phyloP scores from a whole-genome alignment of 2,329 filamentous ascomycete genomes.

The Nannizziopsis barbatae region DNA sequence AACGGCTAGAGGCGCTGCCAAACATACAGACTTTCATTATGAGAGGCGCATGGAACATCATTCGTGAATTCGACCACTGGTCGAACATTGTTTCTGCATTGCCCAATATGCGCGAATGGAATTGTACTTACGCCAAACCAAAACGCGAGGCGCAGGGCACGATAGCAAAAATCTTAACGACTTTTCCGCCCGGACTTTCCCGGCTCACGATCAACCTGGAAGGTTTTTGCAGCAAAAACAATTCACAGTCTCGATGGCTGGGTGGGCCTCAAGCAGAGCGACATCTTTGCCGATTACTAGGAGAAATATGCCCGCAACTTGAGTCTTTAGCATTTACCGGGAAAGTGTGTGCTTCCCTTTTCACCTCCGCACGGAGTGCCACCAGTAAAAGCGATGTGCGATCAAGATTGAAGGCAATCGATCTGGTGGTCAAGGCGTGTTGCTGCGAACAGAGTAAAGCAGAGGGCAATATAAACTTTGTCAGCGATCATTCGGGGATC shows the following conservation, averaged over 20 bases:
- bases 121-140: conserved; percentile 52
- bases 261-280: conserved; percentile 39
- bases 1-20: conserved; percentile 39
- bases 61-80: conserved; percentile 54
- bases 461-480: conserved; percentile 27
- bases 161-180: conserved; percentile 52
- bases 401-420: conserved; percentile 50
- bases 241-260: conserved; percentile 44
- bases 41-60: conserved; percentile 67
- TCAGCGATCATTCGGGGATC: conserved; percentile 57
- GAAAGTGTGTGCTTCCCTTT: conserved; percentile 58
- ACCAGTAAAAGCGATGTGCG: conserved; percentile 39
- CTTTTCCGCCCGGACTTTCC: conserved; percentile 47
- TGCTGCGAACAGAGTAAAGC: conserved; percentile 40
- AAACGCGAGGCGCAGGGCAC: conserved; percentile 64
- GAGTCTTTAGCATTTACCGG: conserved; percentile 63
- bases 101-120: conserved; percentile 50
- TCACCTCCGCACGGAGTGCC: conserved; percentile 46
- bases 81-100: conserved; percentile 49
- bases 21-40: conserved; percentile 58
- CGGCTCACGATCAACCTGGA: conserved; percentile 59
- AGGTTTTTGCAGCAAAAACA: conserved; percentile 56
- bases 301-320: conserved; percentile 48
- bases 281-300: conserved; percentile 57
- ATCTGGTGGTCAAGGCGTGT: conserved; percentile 63